These are phyloP conservation scores for Calvatia gigantea DNA, from an alignment of 768 basidiomycete genomes.

Conservation along the genomic window DNA sequence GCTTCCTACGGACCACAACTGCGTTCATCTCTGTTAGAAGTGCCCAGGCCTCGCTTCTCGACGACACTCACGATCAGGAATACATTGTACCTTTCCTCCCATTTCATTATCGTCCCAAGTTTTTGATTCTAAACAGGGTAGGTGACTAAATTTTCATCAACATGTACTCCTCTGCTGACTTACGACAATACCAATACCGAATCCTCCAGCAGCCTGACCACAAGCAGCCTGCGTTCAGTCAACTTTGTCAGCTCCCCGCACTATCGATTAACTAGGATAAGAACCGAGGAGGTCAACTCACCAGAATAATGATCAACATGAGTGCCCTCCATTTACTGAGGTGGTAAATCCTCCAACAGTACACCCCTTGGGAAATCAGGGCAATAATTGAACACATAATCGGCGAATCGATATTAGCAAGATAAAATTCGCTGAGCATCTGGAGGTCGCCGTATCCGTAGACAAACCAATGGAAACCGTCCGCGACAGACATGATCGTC, in stretches of 20 bases:
- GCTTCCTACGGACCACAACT: conserved; percentile 7
- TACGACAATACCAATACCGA: conserved; percentile 11
- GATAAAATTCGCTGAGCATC: conserved; percentile 8
- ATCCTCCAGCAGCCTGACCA: conserved; percentile 3
- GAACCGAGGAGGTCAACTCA: neutral
- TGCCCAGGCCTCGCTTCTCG: too few relatives aligned
- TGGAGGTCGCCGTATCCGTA: conserved; percentile 8
- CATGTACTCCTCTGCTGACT: neutral
- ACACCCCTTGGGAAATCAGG: conserved; percentile 11
- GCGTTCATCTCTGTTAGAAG: neutral
- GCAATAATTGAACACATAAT: conserved; percentile 9
- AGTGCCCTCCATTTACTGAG: conserved; percentile 2
- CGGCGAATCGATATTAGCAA: conserved; percentile 11
- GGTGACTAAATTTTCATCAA: neutral
- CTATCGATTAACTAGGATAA: neutral
- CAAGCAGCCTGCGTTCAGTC: neutral
- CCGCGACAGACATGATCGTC: conserved; percentile 8
- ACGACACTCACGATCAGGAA: conserved; percentile 6
- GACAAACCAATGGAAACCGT: conserved; percentile 13
- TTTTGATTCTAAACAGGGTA: conserved; percentile 1
- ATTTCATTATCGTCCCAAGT: conserved; percentile 3
- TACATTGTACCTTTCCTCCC: neutral
- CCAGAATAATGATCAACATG: neutral
- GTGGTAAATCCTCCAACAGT: conserved; percentile 11
- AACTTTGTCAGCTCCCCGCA: neutral